Evolutionary conservation across 768 basidiomycete species (phyloP).

Genomic region (Lentinula guzmanii): DNA sequence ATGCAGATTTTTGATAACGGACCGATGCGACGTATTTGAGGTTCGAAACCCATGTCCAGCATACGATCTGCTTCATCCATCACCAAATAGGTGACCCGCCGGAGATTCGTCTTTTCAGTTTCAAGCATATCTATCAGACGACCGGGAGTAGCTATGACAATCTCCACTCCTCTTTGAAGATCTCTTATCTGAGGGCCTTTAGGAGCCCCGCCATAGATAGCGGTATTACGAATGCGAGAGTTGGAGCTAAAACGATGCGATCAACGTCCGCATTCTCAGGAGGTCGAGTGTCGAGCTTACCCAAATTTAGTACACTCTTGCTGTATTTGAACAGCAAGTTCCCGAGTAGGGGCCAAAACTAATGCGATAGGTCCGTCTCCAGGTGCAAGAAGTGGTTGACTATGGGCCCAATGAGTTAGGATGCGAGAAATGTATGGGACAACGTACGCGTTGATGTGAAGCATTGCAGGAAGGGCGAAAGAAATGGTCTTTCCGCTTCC

Average conservation of each 20-base stretch:
- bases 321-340: conserved; percentile 98
- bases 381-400: conserved; percentile 86
- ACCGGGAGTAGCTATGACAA: conserved; percentile 99
- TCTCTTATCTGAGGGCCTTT: conserved; percentile 99
- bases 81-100: conserved; percentile 94
- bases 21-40: conserved; percentile 98
- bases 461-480: conserved; percentile 97
- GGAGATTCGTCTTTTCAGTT: conserved; percentile 91
- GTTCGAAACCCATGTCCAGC: conserved; percentile 99
- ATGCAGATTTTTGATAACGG: conserved; percentile 18
- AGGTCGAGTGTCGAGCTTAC: conserved; percentile 29
- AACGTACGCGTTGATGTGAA: conserved; percentile 97
- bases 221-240: conserved; percentile 96
- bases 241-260: conserved; percentile 47
- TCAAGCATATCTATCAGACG: conserved; percentile 99
- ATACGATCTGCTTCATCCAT: conserved; percentile 99
- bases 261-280: conserved; percentile 1
- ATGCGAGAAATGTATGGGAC: neutral
- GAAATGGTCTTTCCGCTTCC: conserved; percentile 99
- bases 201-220: conserved; percentile 97
- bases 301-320: conserved; percentile 99
- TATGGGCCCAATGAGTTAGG: conserved; percentile 18
- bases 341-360: conserved; percentile 95
- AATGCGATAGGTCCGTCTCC: conserved; percentile 98
- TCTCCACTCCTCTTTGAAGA: conserved; percentile 92